phyloP scores from a whole-genome alignment of 345 rosid species.

The Angophora floribunda region DNA sequence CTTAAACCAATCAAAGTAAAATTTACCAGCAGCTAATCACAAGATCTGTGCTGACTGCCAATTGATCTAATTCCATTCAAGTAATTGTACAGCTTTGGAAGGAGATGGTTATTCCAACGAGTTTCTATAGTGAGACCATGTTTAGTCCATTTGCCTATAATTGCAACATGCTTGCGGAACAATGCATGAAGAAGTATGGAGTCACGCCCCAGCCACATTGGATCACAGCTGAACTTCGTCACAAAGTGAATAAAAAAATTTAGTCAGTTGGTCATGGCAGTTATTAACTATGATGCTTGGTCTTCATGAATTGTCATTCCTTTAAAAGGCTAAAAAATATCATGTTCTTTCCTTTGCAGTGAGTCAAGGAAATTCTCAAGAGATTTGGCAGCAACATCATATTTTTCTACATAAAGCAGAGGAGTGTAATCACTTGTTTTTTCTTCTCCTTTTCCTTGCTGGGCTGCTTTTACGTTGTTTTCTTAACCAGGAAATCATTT shows the following conservation, averaged over 20 bases:
- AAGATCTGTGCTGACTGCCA: too few relatives aligned
- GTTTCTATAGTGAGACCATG: too few relatives aligned
- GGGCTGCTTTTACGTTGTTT: not conserved
- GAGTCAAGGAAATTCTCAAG: conserved; percentile 33
- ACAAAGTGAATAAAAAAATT: conserved; percentile 24
- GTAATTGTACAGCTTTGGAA: too few relatives aligned
- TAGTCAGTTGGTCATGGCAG: not conserved
- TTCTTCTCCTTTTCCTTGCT: not conserved
- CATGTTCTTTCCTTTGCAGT: conserved; percentile 9
- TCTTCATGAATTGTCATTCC: not conserved
- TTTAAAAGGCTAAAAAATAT: not conserved
- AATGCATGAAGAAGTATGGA: conserved; percentile 27
- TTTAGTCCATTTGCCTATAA: too few relatives aligned
- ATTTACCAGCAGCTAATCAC: too few relatives aligned
- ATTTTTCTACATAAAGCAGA: conserved; percentile 27
- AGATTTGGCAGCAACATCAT: conserved; percentile 61
- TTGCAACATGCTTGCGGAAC: not conserved
- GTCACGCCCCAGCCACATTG: conserved; percentile 32
- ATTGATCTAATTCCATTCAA: too few relatives aligned
- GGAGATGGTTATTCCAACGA: too few relatives aligned
- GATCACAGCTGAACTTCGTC: conserved; percentile 22
- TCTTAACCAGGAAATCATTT: not conserved
- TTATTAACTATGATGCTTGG: not conserved
- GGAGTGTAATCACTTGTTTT: conserved; percentile 37
- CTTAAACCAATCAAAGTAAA: too few relatives aligned